These are phyloP conservation scores for Rhodosporidiobolus sp. DNA, from an alignment of 768 basidiomycete species.

Conservation along the genomic window DNA sequence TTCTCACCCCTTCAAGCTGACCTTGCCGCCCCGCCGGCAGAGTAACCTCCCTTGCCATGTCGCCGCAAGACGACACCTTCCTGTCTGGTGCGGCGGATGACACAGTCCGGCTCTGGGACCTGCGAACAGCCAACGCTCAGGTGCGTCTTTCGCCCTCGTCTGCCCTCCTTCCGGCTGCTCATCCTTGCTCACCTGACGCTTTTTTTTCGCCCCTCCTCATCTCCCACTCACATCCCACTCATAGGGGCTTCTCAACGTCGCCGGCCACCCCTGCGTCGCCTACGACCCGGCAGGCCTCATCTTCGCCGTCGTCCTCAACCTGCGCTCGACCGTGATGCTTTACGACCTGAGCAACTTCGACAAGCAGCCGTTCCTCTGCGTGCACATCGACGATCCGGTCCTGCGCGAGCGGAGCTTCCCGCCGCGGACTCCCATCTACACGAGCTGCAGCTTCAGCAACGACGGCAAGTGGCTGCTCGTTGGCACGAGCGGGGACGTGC, in stretches of 20 bases:
- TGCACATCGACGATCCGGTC: conserved; percentile 72
- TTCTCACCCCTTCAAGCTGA: background rate
- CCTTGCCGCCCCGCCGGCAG: conserved; percentile 44
- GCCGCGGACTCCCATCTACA: conserved; percentile 83
- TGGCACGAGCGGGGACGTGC: conserved; percentile 86
- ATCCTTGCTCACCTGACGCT: no score
- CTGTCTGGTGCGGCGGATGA: conserved; percentile 92
- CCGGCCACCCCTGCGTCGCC: conserved; percentile 68
- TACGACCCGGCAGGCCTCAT: conserved; percentile 79
- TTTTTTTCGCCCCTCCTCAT: background rate
- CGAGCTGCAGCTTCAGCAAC: conserved; percentile 82
- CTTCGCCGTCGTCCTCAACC: conserved; percentile 77
- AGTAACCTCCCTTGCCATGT: conserved; percentile 85
- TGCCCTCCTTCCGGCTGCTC: no score
- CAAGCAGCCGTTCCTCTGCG: conserved; percentile 83
- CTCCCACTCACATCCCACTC: background rate
- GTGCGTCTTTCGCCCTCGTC: conserved; percentile 44
- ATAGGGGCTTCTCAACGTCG: conserved; percentile 66
- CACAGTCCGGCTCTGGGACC: conserved; percentile 94
- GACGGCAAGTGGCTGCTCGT: conserved; percentile 86
- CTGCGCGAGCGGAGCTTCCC: conserved; percentile 72
- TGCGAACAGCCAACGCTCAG: conserved; percentile 71
- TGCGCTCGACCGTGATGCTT: conserved; percentile 73
- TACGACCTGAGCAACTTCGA: conserved; percentile 85
- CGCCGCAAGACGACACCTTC: conserved; percentile 89